These are phyloP conservation scores for Botrytis deweyae DNA, from an alignment of 2,329 filamentous ascomycete species.

Conservation along the genomic window DNA sequence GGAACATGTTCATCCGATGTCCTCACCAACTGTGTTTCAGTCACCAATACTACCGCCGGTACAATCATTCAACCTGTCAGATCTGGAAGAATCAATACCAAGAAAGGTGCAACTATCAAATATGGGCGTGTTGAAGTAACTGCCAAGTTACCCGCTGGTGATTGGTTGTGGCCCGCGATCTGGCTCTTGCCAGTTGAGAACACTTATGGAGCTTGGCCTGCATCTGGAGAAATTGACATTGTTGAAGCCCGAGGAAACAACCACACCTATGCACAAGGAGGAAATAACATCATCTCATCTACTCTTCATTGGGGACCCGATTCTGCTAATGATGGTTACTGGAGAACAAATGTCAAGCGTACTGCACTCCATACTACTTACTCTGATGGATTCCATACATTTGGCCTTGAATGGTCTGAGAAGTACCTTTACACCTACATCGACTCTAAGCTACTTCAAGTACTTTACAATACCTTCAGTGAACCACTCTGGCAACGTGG, in stretches of 20 bases:
- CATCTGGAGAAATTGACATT: constrained; percentile 82
- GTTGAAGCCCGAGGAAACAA: constrained; percentile 81
- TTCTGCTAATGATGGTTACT: constrained; percentile 72
- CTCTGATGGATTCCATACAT: constrained; percentile 67
- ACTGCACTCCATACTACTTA: constrained; percentile 74
- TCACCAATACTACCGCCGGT: constrained; percentile 74
- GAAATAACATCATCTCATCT: constrained; percentile 78
- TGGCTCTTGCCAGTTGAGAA: constrained; percentile 79
- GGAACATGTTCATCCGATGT: constrained; percentile 66
- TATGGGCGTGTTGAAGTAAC: constrained; percentile 80
- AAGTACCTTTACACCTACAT: constrained; percentile 88
- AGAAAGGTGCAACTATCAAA: constrained; percentile 67
- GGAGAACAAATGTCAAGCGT: constrained; percentile 78
- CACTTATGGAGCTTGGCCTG: constrained; percentile 74
- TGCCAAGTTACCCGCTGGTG: constrained; percentile 71
- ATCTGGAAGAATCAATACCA: constrained; percentile 77
- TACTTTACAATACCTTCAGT: constrained; percentile 75
- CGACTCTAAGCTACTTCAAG: constrained; percentile 75
- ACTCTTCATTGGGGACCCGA: constrained; percentile 82
- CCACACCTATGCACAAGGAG: constrained; percentile 70
- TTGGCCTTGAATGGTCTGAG: constrained; percentile 81
- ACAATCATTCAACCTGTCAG: constrained; percentile 75
- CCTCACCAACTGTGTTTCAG: constrained; percentile 62
- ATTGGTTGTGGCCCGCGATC: constrained; percentile 92
- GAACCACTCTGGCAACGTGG: constrained; percentile 67